These are phyloP conservation scores for Aspergillus mulundensis DNA, from an alignment of 495 filamentous ascomycete genomes.

Conservation along the genomic window DNA sequence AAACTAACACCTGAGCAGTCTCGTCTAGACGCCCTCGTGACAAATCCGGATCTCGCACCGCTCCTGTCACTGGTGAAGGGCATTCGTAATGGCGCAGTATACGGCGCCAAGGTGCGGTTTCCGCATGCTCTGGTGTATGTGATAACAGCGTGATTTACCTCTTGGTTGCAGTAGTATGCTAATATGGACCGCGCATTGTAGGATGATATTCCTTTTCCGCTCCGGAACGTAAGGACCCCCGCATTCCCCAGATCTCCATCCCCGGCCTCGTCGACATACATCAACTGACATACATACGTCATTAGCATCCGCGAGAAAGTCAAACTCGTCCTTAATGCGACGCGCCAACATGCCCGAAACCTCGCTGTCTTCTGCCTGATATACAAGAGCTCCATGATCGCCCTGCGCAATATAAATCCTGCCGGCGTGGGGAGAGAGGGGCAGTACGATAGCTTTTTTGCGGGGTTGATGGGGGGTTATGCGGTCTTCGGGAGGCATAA, in stretches of 20 bases:
- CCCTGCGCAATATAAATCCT: conserved; percentile 60
- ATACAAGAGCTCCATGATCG: conserved; percentile 77
- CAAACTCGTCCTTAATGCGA: conserved; percentile 75
- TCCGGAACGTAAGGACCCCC: conserved; percentile 66
- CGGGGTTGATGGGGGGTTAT: conserved; percentile 90
- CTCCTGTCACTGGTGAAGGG: conserved; percentile 80
- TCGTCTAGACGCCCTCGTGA: conserved; percentile 62
- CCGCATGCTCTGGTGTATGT: conserved; percentile 91
- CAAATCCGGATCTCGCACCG: conserved; percentile 79
- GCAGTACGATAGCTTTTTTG: conserved; percentile 77
- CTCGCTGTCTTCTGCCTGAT: conserved; percentile 83
- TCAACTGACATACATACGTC: conserved; percentile 11
- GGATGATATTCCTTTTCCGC: conserved; percentile 94
- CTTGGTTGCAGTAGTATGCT: conserved; percentile 2
- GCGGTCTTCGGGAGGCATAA: conserved; percentile 83
- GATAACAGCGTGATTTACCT: too few relatives aligned
- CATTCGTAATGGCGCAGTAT: conserved; percentile 93
- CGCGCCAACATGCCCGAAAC: conserved; percentile 85
- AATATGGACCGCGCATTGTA: conserved; percentile 27
- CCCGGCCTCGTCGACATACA: not conserved
- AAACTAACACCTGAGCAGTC: conserved; percentile 21
- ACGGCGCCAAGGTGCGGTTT: conserved; percentile 97
- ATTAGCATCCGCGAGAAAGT: conserved; percentile 71
- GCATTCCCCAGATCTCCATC: not conserved
- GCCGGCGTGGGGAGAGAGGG: conserved; percentile 60